Base-by-base conservation (phyloP, 208 protist genomes). In the Leishmania amazonensis region DNA sequence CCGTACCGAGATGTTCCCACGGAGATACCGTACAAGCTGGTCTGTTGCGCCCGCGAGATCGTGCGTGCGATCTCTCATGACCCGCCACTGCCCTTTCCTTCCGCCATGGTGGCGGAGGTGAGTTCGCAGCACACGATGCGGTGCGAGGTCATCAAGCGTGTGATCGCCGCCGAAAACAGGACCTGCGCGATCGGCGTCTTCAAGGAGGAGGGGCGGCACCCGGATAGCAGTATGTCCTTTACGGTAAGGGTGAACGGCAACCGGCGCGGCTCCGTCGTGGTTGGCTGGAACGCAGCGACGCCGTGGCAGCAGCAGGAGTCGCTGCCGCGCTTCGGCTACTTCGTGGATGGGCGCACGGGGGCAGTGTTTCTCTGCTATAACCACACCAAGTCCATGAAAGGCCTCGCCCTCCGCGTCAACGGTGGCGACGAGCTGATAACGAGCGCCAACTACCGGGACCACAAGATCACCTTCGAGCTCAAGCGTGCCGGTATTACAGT, bases 281-380 rank as follows among this genome's bases (percentile, higher is more conserved):
- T 95, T 28, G 94, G 94, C 45, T 97, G 94, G 93, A 87, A 96
- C 76, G 84, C 94, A 67, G 83, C 89, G 83, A 91, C 75, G 64
- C 93, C 73, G 79, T 85, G 65, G 60, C 54, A 65, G 24, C 53
- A 74, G 81, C 76, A 72, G 31, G 75, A 64, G 21, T 62, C 87
- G 28, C 83, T 94, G 64, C 94, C 94, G 6, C 93, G 87, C 24
- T 95, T 92, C 72, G 94, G 94, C 24, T 97, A 95, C 85, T 92
- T 80, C 78, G 87, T 97, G 76, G 88, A 95, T 49, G 76, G 87
- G 1, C 62, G 78, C 53, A 87, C 74, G 2, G 94, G 94, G 17
- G 90, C 94, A 47, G 83, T 97, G n/a, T 95, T 89, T 84, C 78
- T 96, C 42, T 96, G 91, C 81, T 81, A 87, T 77, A 83, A 83